Base-by-base conservation (phyloP, 352 stramenopile genomes). In the Globisporangium irregulare region DNA sequence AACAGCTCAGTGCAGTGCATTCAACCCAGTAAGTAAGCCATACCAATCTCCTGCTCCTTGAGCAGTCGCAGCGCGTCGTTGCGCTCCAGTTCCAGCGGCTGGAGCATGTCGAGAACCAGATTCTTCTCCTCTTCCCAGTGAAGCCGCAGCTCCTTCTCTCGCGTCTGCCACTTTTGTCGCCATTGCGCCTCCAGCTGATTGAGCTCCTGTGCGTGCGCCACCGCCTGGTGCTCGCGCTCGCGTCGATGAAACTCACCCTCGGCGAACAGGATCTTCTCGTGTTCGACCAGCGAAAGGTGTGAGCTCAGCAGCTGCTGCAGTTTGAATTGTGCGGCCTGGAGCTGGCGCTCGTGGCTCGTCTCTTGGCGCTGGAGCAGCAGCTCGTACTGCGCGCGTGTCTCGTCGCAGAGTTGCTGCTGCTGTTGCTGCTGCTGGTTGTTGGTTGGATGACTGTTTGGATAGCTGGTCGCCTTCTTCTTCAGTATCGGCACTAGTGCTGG, bases 301-400 rank as follows among this genome's bases (percentile, higher is more conserved):
- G 81, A 73, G 51, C 66, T 59, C 51, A 90, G 48, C 59, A 85
- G 76, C 14, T 87, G 69, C 64, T 79, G 73, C 7, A 90, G 73
- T 51, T 78, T 73, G 10, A 66, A 59, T 29, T 86, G 81, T 43
- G 82, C 25, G 12, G 38, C 59, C 29, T 82, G 73, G 12, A 82
- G 55, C 66, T 86, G 74, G 22, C 75, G 72, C 60, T 89, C 81
- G 60, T 89, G 71, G 38, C 73, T 60, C 12, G 59, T 65, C 25
- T 89, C 78, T 57, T 80, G 73, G 1, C 77, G 73, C 65, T 80
- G 63, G 14, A 89, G 64, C 43, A 82, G 74, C 65, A 78, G 56
- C 60, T 89, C 81, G 61, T 80, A 91, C 64, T 86, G 81, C 20
- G 70, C 59, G 4, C 81, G 79, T 25, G 80, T 91, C 34, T 84